A percentile compares a stretch with the other conserved stretches of the same genome.
Conservation (phyloP, 129 eudicot genomes). For the Cynara cardunculus region DNA sequence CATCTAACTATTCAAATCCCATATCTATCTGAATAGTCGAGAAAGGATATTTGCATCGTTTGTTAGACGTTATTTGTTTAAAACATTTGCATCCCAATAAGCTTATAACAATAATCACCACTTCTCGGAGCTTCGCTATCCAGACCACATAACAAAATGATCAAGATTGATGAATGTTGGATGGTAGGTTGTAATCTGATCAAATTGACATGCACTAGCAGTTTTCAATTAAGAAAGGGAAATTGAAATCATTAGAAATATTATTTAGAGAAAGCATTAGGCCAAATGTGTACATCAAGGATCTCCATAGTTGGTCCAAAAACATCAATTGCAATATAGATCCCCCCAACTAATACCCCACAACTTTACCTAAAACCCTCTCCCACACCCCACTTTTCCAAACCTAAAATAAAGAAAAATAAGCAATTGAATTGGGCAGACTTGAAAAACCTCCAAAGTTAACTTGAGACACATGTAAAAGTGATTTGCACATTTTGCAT, state of each 20-base stretch:
- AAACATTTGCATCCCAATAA: not conserved
- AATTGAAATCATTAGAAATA: not conserved
- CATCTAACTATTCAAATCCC: not conserved
- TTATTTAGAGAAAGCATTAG: slow-evolving; percentile 11
- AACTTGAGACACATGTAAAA: not conserved
- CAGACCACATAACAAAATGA: not conserved
- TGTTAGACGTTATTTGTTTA: not conserved
- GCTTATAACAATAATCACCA: not conserved
- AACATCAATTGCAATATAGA: slow-evolving; percentile 13
- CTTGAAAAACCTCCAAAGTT: not conserved
- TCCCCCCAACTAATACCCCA: slow-evolving; percentile 13
- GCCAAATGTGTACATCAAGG: slow-evolving; percentile 32
- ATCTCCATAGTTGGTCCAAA: slow-evolving; percentile 18
- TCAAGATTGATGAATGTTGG: not conserved
- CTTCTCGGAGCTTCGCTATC: not conserved
- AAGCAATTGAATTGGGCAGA: slow-evolving; percentile 1
- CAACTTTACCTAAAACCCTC: slow-evolving; percentile 13
- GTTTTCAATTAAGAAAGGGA: not conserved
- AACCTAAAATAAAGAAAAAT: slow-evolving; percentile 9
- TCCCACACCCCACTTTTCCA: slow-evolving; percentile 22
- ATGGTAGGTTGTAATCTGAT: not conserved
- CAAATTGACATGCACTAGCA: slow-evolving; percentile 10
- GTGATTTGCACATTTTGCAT: not conserved
- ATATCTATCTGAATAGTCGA: not conserved
- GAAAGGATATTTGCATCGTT: not conserved